Evolutionary conservation across 352 stramenopile genomes (phyloP).

Genomic region (Phytopythium chamaehyphon): DNA sequence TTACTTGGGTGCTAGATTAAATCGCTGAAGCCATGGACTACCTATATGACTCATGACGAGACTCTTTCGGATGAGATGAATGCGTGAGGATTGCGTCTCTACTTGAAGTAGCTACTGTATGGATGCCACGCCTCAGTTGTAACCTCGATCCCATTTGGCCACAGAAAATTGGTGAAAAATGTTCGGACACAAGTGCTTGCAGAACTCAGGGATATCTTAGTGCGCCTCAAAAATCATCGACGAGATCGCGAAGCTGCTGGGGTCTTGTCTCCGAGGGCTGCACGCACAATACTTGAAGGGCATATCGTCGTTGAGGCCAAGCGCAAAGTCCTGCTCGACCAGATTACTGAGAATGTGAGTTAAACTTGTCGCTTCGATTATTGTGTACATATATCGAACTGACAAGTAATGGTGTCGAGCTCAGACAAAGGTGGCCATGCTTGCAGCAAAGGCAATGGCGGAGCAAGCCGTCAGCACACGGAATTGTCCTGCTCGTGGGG

Average conservation of each 20-base stretch:
- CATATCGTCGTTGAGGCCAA: slow-evolving; percentile 64
- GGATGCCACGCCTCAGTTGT: not conserved
- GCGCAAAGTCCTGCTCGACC: slow-evolving; percentile 37
- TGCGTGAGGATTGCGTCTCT: not conserved
- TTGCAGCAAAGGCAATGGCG: not conserved
- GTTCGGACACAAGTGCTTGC: slow-evolving; percentile 39
- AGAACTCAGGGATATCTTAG: slow-evolving; percentile 33
- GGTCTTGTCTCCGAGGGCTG: slow-evolving; percentile 35
- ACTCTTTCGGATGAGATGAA: slow-evolving; percentile 3
- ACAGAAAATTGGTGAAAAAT: slow-evolving; percentile 34
- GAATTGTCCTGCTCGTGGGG: not conserved
- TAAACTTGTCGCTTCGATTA: not conserved
- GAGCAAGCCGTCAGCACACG: not conserved
- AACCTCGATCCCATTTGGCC: not conserved
- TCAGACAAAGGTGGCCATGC: slow-evolving; percentile 2
- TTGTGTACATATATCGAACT: too few relatives aligned
- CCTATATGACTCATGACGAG: not conserved
- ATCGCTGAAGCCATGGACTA: slow-evolving; percentile 1
- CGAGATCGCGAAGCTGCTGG: slow-evolving; percentile 35
- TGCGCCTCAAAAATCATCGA: slow-evolving; percentile 39
- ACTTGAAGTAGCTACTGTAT: not conserved
- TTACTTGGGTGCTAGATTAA: not conserved
- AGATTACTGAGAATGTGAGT: slow-evolving; percentile 41
- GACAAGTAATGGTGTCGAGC: not conserved
- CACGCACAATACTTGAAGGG: slow-evolving; percentile 43